Evolutionary conservation across 2,329 filamentous ascomycete species (phyloP), one percentile per base, ranked within the genome.

Genomic region (Talaromyces piceae): DNA sequence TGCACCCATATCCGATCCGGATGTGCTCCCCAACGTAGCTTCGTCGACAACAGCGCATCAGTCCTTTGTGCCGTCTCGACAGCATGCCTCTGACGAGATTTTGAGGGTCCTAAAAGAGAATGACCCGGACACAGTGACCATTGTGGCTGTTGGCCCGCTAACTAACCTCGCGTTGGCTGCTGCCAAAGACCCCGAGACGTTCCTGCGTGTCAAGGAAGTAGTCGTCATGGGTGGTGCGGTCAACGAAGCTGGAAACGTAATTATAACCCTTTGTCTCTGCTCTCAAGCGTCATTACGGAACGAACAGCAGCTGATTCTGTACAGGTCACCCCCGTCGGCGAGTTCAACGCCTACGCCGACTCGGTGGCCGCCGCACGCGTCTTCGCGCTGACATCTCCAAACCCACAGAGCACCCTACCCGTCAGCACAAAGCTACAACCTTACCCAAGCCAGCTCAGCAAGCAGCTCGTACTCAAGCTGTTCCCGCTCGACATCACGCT

Each of bases 341-440:
- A 98, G 67, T 98, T 98, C 79, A 98, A 98, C 74, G 87, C 86
- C 52, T 95, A 89, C 63, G 91, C 93, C 52, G 94, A 98, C 66
- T 77, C 87, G 18, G 78, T 88, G 37, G 87, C 88, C 25, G 81
- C 87, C 0, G 87, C 88, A 9, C 79, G 87, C 12, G 79, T 93
- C 16, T 91, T 85, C 63, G 86, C 88, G 5, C 74, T 93, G 56
- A 90, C 87, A 0, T 89, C 86, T 1, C 80, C 77, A 5, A 82
- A 73, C 28, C 93, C 93, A 0, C 70, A 77, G 11, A 86, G 84
- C 2, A 96, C 90, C 3, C 87, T 96, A 78, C 90, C 93, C 1
- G 82, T 84, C 0, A 71, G 83, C 6, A 60, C 57, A 45, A 69
- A 75, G 4, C 71, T 89, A 4, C 73, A 77, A 0, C 64, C 77